A percentile compares a stretch with the other conserved stretches of the same genome.
Conservation (phyloP, 2,329 filamentous ascomycete species). For the Epichloe gansuensis region DNA sequence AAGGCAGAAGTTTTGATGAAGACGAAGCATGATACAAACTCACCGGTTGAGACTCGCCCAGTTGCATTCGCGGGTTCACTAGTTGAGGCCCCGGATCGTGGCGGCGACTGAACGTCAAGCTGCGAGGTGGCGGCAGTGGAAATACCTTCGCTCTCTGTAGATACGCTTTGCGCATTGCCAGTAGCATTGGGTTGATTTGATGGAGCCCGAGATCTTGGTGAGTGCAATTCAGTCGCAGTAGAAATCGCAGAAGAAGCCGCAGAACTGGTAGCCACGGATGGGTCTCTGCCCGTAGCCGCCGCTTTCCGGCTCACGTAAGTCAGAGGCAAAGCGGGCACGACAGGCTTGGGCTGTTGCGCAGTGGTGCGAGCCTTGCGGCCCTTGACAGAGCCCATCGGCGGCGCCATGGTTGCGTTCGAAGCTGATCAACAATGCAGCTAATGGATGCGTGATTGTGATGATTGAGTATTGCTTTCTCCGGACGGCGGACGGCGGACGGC, state of each 20-base stretch:
- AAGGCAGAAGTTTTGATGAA: neutral
- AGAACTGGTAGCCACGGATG: conserved; percentile 8
- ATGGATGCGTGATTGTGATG: neutral
- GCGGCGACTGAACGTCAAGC: neutral
- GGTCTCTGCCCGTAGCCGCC: conserved; percentile 15
- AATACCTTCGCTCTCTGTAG: neutral
- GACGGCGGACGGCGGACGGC: neutral
- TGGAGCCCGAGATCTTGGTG: neutral
- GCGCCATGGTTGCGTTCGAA: conserved; percentile 18
- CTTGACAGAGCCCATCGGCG: conserved; percentile 20
- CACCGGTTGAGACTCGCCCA: conserved; percentile 1
- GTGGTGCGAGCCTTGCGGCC: conserved; percentile 18
- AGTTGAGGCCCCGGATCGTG: neutral
- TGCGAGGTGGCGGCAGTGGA: neutral
- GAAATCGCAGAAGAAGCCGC: conserved; percentile 8
- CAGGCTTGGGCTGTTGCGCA: conserved; percentile 21
- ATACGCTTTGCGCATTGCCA: neutral
- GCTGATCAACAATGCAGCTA: neutral
- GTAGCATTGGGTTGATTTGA: neutral
- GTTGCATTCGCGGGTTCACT: neutral
- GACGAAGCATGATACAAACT: neutral
- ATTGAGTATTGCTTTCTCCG: neutral
- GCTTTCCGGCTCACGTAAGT: conserved; percentile 27
- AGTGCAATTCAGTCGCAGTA: conserved; percentile 1
- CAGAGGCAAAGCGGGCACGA: conserved; percentile 27